These are phyloP conservation scores for Aspergillus neoniger DNA, from an alignment of 2,329 filamentous ascomycete species.

Conservation along the genomic window DNA sequence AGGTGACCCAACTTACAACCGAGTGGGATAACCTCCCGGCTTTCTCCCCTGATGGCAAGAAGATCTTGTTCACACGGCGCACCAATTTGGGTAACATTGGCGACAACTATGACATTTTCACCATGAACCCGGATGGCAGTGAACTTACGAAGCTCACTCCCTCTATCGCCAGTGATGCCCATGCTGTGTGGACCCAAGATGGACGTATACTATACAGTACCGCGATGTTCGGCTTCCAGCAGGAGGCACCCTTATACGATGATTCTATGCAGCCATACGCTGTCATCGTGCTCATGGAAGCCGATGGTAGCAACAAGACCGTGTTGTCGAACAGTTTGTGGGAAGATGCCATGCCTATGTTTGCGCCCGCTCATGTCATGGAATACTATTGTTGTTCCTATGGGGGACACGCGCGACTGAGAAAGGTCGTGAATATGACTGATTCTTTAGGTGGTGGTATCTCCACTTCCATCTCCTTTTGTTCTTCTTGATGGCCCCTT, in stretches of 20 bases:
- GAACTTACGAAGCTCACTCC: conserved; percentile 37
- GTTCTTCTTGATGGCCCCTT: too few relatives aligned
- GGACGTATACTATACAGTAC: conserved; percentile 45
- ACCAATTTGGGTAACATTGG: conserved; percentile 28
- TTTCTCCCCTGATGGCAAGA: conserved; percentile 43
- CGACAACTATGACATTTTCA: conserved; percentile 42
- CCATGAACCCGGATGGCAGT: conserved; percentile 44
- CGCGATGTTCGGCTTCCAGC: conserved; percentile 48
- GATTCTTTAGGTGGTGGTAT: too few relatives aligned
- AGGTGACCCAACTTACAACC: conserved; percentile 35
- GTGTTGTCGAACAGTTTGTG: conserved; percentile 31
- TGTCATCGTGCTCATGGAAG: conserved; percentile 48
- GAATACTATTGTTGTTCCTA: too few relatives aligned
- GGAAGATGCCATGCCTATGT: conserved; percentile 34
- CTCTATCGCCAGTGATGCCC: conserved; percentile 46
- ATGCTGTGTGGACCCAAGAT: conserved; percentile 48
- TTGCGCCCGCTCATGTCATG: too few relatives aligned
- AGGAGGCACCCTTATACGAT: conserved; percentile 46
- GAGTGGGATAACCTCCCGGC: conserved; percentile 44
- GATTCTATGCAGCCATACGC: conserved; percentile 50
- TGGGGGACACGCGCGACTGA: too few relatives aligned
- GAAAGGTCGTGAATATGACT: too few relatives aligned
- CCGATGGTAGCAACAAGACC: conserved; percentile 39
- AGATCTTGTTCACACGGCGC: conserved; percentile 44
- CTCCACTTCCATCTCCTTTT: too few relatives aligned